A percentile compares a stretch with the other conserved stretches of the same genome.
Conservation (phyloP, 2,329 filamentous ascomycete genomes). For the Nannizziopsis barbatae region DNA sequence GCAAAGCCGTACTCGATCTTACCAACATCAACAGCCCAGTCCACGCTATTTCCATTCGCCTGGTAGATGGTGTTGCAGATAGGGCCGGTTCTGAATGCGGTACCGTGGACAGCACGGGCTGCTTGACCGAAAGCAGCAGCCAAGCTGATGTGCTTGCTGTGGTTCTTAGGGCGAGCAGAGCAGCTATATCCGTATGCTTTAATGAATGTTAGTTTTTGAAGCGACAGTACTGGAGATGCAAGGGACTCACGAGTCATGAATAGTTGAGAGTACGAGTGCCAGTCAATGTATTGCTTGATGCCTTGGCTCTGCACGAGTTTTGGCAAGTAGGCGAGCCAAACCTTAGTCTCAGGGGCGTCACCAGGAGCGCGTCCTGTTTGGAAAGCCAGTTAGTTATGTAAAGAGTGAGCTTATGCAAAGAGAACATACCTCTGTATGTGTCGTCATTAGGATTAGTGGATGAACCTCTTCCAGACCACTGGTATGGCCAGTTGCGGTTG, state of each 20-base stretch:
- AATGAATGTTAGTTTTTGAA: background rate
- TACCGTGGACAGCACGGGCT: slow-evolving; percentile 46
- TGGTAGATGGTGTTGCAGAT: slow-evolving; percentile 53
- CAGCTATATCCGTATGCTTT: slow-evolving; percentile 50
- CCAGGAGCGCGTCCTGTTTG: slow-evolving; percentile 30
- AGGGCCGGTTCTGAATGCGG: slow-evolving; percentile 33
- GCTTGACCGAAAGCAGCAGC: slow-evolving; percentile 42
- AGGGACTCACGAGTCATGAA: slow-evolving; percentile 34
- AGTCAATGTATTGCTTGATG: slow-evolving; percentile 53
- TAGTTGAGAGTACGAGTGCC: slow-evolving; percentile 53
- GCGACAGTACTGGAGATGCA: background rate
- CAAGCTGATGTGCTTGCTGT: slow-evolving; percentile 41
- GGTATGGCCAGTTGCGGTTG: slow-evolving; percentile 48
- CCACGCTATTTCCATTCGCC: slow-evolving; percentile 32
- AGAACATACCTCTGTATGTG: slow-evolving; percentile 32
- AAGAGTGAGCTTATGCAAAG: background rate
- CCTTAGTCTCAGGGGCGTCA: slow-evolving; percentile 44
- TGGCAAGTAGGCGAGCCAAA: slow-evolving; percentile 40
- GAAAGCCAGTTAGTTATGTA: background rate
- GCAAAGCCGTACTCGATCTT: slow-evolving; percentile 39
- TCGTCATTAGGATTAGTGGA: slow-evolving; percentile 44
- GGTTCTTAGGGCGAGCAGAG: slow-evolving; percentile 36
- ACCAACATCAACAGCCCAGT: slow-evolving; percentile 38
- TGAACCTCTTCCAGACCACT: slow-evolving; percentile 41
- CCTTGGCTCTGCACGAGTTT: slow-evolving; percentile 38